These are phyloP conservation scores for Sindora glabra DNA, from an alignment of 306 rosid genomes.

Conservation along the genomic window DNA sequence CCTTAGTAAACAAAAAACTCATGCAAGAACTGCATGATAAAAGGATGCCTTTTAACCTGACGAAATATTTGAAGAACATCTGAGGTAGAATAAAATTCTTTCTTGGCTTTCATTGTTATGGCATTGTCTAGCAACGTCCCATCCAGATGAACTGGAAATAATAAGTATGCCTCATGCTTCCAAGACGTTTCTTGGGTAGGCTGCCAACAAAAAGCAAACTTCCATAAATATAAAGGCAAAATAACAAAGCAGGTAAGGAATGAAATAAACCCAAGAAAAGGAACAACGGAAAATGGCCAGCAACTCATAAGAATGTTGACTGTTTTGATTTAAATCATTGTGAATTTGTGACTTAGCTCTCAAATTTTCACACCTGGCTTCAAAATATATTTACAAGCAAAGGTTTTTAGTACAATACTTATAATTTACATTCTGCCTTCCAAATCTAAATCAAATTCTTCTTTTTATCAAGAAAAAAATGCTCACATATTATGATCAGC, in stretches of 20 bases:
- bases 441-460: too few species aligned
- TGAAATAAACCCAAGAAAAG: neutral
- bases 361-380: too few species aligned
- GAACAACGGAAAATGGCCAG: neutral
- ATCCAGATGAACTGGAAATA: slow-evolving; percentile 97
- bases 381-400: too few species aligned
- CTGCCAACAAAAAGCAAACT: slow-evolving; percentile 35
- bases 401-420: too few species aligned
- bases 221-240: slow-evolving; percentile 15
- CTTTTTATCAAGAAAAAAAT: too few species aligned
- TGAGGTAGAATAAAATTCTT: slow-evolving; percentile 74
- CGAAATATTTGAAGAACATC: slow-evolving; percentile 87
- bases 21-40: neutral
- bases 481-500: neutral
- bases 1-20: neutral
- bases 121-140: slow-evolving; percentile 94
- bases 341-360: neutral
- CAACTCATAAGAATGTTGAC: neutral
- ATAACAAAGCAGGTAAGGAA: neutral
- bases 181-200: slow-evolving; percentile 76
- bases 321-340: neutral
- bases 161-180: slow-evolving; percentile 89
- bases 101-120: slow-evolving; percentile 65
- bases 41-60: slow-evolving; percentile 48
- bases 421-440: too few species aligned